phyloP scores from a whole-genome alignment of 2,329 filamentous ascomycete species.

The Lasiodiplodia hormozganensis region DNA sequence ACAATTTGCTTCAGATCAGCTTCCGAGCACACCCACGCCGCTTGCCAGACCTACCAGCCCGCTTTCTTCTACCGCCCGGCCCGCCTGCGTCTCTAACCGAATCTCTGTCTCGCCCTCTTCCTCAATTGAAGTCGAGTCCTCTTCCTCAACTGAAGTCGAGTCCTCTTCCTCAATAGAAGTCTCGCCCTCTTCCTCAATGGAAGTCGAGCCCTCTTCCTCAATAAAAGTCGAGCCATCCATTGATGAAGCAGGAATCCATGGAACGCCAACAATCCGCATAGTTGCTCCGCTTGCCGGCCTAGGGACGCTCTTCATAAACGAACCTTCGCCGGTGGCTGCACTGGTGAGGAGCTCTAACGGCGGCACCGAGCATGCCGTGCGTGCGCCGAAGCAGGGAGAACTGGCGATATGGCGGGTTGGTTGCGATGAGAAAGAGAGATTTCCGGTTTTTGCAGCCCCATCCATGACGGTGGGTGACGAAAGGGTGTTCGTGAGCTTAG shows the following conservation, averaged over 20 bases:
- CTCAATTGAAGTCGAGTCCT: neutral
- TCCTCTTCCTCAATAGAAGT: neutral
- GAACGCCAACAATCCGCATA: neutral
- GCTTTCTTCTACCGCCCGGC: neutral
- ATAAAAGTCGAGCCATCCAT: neutral
- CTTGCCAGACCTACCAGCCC: too few relatives aligned
- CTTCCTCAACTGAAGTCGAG: neutral
- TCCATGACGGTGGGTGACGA: neutral
- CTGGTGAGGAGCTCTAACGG: neutral
- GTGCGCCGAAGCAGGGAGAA: neutral
- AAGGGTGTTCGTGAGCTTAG: constrained; percentile 10
- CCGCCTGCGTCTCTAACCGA: neutral
- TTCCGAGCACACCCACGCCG: neutral
- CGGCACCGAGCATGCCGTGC: neutral
- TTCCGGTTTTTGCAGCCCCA: neutral
- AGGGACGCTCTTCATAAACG: neutral
- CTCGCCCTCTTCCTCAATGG: neutral
- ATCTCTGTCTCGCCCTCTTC: neutral
- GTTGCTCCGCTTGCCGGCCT: constrained; percentile 4
- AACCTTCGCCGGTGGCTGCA: neutral
- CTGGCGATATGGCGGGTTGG: neutral
- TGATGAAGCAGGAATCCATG: neutral
- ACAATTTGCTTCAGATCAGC: neutral
- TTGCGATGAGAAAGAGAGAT: neutral
- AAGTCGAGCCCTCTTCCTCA: neutral